phyloP scores from a whole-genome alignment of 108 stramenopile species.

The Cyclotella sp. region DNA sequence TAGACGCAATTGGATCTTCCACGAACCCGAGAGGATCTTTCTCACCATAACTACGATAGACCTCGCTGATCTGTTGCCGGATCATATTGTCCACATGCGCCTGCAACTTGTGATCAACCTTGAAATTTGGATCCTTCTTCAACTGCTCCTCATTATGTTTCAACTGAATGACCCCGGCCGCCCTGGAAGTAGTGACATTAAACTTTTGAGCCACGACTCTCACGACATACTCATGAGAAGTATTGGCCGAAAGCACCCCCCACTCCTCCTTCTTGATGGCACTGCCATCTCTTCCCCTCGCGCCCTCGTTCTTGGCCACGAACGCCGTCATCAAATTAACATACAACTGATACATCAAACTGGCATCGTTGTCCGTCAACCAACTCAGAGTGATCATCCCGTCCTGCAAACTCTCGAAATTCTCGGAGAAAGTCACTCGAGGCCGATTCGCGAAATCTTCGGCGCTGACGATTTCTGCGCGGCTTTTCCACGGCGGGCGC shows the following conservation, averaged over 20 bases:
- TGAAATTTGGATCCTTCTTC: conserved; percentile 51
- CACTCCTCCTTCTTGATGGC: conserved; percentile 30
- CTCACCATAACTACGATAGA: conserved; percentile 58
- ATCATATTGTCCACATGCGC: conserved; percentile 50
- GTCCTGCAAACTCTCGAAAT: conserved; percentile 72
- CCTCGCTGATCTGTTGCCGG: conserved; percentile 44
- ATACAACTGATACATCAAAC: conserved; percentile 70
- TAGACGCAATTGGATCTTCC: conserved; percentile 73
- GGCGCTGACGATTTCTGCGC: conserved; percentile 65
- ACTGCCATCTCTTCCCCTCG: conserved; percentile 1
- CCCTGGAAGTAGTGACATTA: conserved; percentile 72
- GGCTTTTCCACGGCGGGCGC: conserved; percentile 62
- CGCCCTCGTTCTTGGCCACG: conserved; percentile 8
- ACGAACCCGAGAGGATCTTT: conserved; percentile 71
- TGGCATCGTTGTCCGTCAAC: conserved; percentile 62
- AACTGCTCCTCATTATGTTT: conserved; percentile 83
- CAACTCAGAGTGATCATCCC: conserved; percentile 75
- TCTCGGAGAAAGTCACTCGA: conserved; percentile 69
- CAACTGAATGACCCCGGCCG: conserved; percentile 79
- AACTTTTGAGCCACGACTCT: conserved; percentile 78
- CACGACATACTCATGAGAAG: conserved; percentile 85
- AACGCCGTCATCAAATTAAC: conserved; percentile 67
- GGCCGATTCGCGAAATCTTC: conserved; percentile 87
- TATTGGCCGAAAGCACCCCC: conserved; percentile 48
- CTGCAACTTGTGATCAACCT: conserved; percentile 42